Evolutionary conservation across 768 basidiomycete species (phyloP).

Genomic region (Leccinum olivaceopallidum): DNA sequence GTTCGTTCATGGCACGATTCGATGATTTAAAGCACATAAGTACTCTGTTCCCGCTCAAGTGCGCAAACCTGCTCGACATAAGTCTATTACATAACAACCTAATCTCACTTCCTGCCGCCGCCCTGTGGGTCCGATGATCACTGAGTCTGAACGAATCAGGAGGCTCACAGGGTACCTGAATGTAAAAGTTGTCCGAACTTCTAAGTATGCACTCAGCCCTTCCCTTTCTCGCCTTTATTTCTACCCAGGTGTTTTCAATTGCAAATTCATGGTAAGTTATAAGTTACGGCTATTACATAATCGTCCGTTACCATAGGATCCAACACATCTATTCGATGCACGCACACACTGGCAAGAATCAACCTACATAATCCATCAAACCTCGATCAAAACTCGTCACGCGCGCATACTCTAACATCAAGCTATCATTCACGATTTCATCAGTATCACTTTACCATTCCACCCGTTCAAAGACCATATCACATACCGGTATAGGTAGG

Average conservation of each 20-base stretch:
- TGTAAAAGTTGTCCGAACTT: too few species aligned
- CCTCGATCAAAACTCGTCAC: slow-evolving; percentile 49
- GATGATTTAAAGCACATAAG: not conserved
- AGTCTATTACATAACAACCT: not conserved
- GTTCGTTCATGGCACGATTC: not conserved
- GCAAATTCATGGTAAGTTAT: too few species aligned
- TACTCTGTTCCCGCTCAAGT: not conserved
- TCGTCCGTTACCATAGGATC: too few species aligned
- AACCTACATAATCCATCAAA: slow-evolving; percentile 38
- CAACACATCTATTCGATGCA: not conserved
- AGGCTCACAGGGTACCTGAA: too few species aligned
- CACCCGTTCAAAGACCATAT: fast-evolving
- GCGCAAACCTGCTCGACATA: too few species aligned
- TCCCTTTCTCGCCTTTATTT: not conserved
- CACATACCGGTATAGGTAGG: slow-evolving; percentile 57
- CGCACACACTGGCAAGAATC: not conserved
- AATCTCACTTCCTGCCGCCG: too few species aligned
- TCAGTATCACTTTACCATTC: not conserved
- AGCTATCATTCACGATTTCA: slow-evolving; percentile 26
- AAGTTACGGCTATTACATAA: not conserved
- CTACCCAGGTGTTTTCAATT: too few species aligned
- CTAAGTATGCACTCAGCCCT: not conserved
- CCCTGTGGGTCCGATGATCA: too few species aligned
- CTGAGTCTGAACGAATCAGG: too few species aligned
- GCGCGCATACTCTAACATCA: slow-evolving; percentile 56